phyloP scores from a whole-genome alignment of 495 filamentous ascomycete species.

The Tuber calosporum region DNA sequence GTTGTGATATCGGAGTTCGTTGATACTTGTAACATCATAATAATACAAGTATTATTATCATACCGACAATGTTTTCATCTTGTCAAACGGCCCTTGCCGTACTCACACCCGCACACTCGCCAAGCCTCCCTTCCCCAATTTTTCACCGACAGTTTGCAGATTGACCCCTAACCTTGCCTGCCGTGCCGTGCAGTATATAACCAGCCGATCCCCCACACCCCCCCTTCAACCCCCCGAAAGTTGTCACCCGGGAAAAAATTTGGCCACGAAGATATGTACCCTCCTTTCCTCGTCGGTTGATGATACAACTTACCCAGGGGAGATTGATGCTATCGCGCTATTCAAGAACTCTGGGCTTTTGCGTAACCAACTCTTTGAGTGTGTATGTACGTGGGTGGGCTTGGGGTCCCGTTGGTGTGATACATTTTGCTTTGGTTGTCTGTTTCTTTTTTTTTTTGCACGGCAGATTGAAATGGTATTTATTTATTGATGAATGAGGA shows the following conservation, averaged over 20 bases:
- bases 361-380: background rate
- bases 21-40: too few species aligned
- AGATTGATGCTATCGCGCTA: background rate
- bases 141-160: too few species aligned
- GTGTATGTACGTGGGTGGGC: background rate
- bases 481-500: background rate
- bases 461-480: background rate
- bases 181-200: background rate
- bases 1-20: too few species aligned
- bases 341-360: background rate
- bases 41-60: too few species aligned
- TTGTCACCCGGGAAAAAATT: background rate
- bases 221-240: background rate
- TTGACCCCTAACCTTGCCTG: background rate
- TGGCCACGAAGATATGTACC: background rate
- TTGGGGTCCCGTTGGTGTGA: conserved; percentile 3
- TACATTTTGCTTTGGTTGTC: background rate
- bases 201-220: background rate
- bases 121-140: too few species aligned
- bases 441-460: background rate
- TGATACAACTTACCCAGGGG: background rate
- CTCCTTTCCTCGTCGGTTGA: background rate
- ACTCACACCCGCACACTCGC: too few species aligned
- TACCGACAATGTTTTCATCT: too few species aligned
- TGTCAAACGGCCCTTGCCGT: too few species aligned